Evolutionary conservation across 768 basidiomycete genomes (phyloP).

Genomic region (Lentinus brumalis): DNA sequence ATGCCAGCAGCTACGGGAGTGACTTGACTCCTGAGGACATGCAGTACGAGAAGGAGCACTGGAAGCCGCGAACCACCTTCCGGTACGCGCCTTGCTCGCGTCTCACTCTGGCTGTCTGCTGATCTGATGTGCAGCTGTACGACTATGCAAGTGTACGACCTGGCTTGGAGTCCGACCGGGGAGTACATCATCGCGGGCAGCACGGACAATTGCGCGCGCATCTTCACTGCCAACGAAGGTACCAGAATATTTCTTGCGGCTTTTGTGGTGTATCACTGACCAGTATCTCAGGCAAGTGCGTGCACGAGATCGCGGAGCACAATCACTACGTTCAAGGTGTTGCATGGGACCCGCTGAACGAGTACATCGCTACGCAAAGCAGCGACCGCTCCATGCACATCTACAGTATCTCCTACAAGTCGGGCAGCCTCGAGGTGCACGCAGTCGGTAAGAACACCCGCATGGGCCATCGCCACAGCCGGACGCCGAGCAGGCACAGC

Average conservation of each 20-base stretch:
- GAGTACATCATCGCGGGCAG: constrained; percentile 95
- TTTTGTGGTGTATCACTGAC: background rate
- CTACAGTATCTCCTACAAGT: constrained; percentile 77
- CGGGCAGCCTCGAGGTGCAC: constrained; percentile 85
- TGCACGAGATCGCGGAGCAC: constrained; percentile 91
- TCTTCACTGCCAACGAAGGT: constrained; percentile 80
- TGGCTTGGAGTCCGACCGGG: constrained; percentile 96
- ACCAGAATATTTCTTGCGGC: constrained; percentile 20
- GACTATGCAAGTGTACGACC: constrained; percentile 95
- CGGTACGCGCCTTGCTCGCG: constrained; percentile 47
- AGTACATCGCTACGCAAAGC: constrained; percentile 96
- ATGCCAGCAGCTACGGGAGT: constrained; percentile 76
- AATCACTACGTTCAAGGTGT: constrained; percentile 98
- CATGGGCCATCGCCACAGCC: constrained; percentile 68
- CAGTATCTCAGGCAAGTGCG: constrained; percentile 67
- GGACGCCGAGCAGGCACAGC: constrained; percentile 63
- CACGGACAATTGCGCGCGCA: constrained; percentile 91
- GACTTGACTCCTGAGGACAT: constrained; percentile 77
- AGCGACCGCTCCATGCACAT: constrained; percentile 97
- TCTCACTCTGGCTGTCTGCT: background rate
- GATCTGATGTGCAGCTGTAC: constrained; percentile 64
- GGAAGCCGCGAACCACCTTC: constrained; percentile 88
- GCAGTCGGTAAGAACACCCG: constrained; percentile 88
- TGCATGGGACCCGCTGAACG: constrained; percentile 97
- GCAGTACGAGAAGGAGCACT: constrained; percentile 91